Base-by-base conservation (phyloP, 257 asterid species). In the Nicotiana noctiflora region DNA sequence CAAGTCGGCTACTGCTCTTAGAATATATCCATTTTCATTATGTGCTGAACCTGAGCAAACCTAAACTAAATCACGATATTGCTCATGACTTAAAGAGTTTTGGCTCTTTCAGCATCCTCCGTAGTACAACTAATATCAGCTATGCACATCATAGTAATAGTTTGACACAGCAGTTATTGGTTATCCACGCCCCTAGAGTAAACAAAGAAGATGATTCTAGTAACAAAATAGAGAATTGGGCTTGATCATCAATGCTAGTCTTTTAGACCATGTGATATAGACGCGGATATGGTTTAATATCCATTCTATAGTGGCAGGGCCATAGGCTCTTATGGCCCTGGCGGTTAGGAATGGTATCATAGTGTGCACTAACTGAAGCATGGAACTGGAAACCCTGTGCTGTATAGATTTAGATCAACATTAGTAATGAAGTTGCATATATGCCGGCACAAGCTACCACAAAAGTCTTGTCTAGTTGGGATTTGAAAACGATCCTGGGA, bases 261-360 rank as follows among this genome's bases (percentile, higher is more conserved):
- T 31, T 32, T 32, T 8, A 65, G 34, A 31, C 25, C 60, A 72
- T 72, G 60, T 23, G 23, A 72, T 72, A 72, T 46, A 14, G 40
- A 72, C 40, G 81, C 14, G 34, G 19, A 44, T 21, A 70, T 70
- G 77, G 77, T 70, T 40, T 11, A 70, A 12, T 70, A 19, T 70
- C 34, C 19, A 70, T 29, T 70, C 57, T 70, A 70, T 70, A 60
- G 34, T 83, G 60, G 84, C 78, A 67, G 84, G 89, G 77, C 77
- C 59, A 8, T 74, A 72, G 77, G 60, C 49, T 23, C 60, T 3
- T 46, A 46, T 1, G 60, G n/a, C 23, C 23, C 40, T 14, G 40
- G 25, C 8, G 25, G 37, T 74, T 74, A 49, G 40, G 32, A 72
- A 23, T 74, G 61, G 40, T 49, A 23, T 59, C 23, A 13, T 7